phyloP scores from a whole-genome alignment of 441 rosid genomes.

The Pelargonium australe region DNA sequence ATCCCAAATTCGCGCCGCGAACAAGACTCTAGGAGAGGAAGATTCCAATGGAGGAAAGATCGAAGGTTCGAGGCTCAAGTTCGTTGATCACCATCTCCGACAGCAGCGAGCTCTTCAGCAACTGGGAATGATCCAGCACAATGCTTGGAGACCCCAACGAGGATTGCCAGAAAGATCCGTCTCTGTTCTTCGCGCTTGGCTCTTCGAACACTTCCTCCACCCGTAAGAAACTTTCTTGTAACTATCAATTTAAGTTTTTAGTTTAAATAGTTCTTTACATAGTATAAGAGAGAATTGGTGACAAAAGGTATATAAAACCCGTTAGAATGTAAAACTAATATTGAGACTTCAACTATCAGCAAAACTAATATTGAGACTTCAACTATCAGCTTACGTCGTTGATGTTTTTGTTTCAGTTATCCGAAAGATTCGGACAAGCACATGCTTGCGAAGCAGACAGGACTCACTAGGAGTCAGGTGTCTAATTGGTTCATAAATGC shows the following conservation, averaged over 20 bases:
- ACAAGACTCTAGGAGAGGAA: constrained; percentile 75
- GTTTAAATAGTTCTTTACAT: not conserved
- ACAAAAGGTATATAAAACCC: too few species aligned
- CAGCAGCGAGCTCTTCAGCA: constrained; percentile 93
- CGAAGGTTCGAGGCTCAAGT: constrained; percentile 66
- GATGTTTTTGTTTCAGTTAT: constrained; percentile 32
- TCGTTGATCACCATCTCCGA: constrained; percentile 76
- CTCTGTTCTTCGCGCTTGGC: constrained; percentile 73
- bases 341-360: too few species aligned
- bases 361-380: too few species aligned
- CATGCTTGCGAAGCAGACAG: constrained; percentile 67
- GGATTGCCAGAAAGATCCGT: constrained; percentile 68
- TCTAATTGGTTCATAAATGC: constrained; percentile 79
- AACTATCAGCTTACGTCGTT: not conserved
- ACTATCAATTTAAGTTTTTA: not conserved
- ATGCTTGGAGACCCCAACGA: constrained; percentile 84
- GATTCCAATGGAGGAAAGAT: constrained; percentile 45
- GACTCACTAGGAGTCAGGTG: constrained; percentile 71
- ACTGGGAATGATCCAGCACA: constrained; percentile 87
- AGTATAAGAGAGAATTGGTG: not conserved
- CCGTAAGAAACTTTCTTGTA: constrained; percentile 36
- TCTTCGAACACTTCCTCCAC: constrained; percentile 72
- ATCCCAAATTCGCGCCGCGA: constrained; percentile 54
- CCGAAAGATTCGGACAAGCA: constrained; percentile 73
- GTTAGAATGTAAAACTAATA: too few species aligned